Evolutionary conservation across 371 early-diverging fungal genomes (phyloP), one percentile per base, ranked within the genome.

Genomic region (Haplosporangium sp.): DNA sequence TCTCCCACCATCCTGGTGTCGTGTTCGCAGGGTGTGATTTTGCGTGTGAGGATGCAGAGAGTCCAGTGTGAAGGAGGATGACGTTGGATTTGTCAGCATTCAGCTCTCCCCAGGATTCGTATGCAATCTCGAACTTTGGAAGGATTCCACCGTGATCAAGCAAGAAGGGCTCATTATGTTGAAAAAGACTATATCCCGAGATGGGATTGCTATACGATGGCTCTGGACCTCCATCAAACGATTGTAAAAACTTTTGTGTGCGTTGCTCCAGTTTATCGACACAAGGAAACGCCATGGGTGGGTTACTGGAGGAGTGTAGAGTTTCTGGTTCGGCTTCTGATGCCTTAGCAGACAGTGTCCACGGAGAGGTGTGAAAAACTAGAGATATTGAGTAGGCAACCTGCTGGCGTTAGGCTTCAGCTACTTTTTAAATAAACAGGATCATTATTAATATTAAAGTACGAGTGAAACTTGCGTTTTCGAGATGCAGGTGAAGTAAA

Each of bases 1-100:
- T 91, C 76, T 98, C 97, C 98, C 98, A 98, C 98, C 98, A 98
- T 35, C 98, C 98, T 3, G 93, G 90, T 15, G 88, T 86, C n/a
- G 72, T 79, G 82, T 97, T 96, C 35, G 86, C 86, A 34, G 83
- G 86, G 65, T 94, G 94, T 59, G 94, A 94, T 70, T 90, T 92
- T 44, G 96, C 96, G 65, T 95, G 96, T 4, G 92, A 92, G 58
- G 92, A 92, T 17, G 91, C 95, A 13, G 94, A 94, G 39, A 95
- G 86, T 35, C 98, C 96, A 20, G 96, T 96, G 79, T 95, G 95
- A 47, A 95, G 87, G 65, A 95, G 83, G 61, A 95, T 95, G 5
- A 89, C 94, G 78, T 95, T 95, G 65, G 87, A 87, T 47, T 83
- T 86, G 37, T 88, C 88, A 7, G 79, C 88, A 78, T 94, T 94